Base-by-base conservation (phyloP, 1,284 basidiomycete genomes). In the Puccinia coronata region DNA sequence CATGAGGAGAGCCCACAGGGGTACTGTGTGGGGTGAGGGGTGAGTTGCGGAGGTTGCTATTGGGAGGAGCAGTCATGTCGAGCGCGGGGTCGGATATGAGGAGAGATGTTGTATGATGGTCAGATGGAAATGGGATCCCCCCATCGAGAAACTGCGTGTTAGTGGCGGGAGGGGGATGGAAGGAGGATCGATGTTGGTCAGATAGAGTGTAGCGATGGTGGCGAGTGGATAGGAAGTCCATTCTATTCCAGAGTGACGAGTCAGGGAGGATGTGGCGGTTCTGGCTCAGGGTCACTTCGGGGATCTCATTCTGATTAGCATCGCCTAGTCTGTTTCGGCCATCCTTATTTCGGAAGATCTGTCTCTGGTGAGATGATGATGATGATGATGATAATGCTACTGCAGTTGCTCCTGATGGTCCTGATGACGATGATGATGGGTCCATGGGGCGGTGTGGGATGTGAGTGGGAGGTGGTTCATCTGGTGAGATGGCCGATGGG, bases 241-340 rank as follows among this genome's bases (percentile, higher is more conserved):
- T 83, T 49, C 83, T 82, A 47, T 86, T 84, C 82, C 86, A 86
- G 5, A 87, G 83, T 86, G 98, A 89, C 93, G 95, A 98, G 83
- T 96, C 91, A 0, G 96, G 97, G 63, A 99, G 91, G 82, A 99
- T 97, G 86, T 99, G 96, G 5, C 93, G 90, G 86, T 99, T 99
- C 83, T 91, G 91, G 84, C 96, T 94, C 59, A 99, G 89, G 23
- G 91, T 91, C 28, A 99, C 96, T 86, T 98, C 87, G 1, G 87
- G 87, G 16, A 88, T 86, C 82, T 88, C 87, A 14, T 85, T 83
- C 43, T 51, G 73, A 51, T 80, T 43, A 34, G 72, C 59, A 74
- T 74, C 34, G 16, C 47, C 43, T 5, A 43, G 39, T 11, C 69
- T 47, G 34, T 53, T 74, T 61, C 73, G 51, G 8, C 78, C 74